Conservation (phyloP, 495 filamentous ascomycete species). For the Massariosphaeria phaeospora region DNA sequence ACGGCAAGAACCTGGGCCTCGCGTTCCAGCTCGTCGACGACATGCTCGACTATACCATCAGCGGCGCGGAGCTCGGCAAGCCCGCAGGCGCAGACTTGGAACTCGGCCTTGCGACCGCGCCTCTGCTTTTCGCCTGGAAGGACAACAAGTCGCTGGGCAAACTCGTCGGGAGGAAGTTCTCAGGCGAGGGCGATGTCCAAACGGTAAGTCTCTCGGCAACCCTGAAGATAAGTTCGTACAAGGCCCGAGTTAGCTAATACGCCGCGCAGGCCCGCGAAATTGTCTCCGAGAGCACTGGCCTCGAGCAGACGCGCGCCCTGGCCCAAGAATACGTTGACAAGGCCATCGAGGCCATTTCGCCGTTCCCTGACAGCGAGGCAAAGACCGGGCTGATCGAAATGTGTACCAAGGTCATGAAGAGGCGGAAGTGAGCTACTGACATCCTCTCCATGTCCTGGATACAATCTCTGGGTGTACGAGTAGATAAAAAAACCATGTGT, state of each 20-base stretch:
- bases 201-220: conserved; percentile 52
- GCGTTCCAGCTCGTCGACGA: conserved; percentile 99
- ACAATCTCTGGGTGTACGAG: background rate
- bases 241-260: no score
- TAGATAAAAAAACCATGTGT: background rate
- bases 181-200: conserved; percentile 72
- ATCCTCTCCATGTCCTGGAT: background rate
- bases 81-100: conserved; percentile 92
- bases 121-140: conserved; percentile 94
- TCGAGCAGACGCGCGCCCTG: conserved; percentile 82
- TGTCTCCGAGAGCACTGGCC: conserved; percentile 74
- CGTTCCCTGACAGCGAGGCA: conserved; percentile 87
- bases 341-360: conserved; percentile 73
- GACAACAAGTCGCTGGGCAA: conserved; percentile 75
- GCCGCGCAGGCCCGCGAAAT: conserved; percentile 68
- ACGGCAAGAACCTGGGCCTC: conserved; percentile 86
- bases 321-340: conserved; percentile 87
- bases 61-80: conserved; percentile 79
- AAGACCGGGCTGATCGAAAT: conserved; percentile 88
- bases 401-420: conserved; percentile 84
- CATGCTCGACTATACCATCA: conserved; percentile 93
- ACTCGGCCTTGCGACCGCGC: conserved; percentile 91
- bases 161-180: conserved; percentile 88
- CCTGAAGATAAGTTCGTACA: no score
- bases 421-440: conserved; percentile 60